Evolutionary conservation across 2,329 filamentous ascomycete genomes (phyloP).

Genomic region (Blastomyces gilchristii): DNA sequence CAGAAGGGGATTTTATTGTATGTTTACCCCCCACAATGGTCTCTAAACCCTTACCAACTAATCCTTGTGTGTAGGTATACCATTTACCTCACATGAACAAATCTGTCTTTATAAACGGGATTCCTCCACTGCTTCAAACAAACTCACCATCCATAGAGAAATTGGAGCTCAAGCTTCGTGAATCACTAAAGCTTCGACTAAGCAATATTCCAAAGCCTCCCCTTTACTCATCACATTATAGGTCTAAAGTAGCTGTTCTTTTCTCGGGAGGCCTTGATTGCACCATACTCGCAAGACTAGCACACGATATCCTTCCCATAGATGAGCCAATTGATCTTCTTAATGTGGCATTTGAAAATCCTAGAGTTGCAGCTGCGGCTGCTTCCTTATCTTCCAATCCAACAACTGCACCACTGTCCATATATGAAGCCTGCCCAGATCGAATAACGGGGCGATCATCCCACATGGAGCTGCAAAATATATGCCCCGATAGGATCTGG

Average conservation of each 20-base stretch:
- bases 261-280: conserved; percentile 96
- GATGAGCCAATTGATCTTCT: conserved; percentile 71
- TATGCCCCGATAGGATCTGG: conserved; percentile 65
- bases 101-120: conserved; percentile 24
- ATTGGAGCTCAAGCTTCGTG: conserved; percentile 46
- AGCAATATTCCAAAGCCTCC: conserved; percentile 54
- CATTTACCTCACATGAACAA: conserved; percentile 40
- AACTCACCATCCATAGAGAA: conserved; percentile 44
- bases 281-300: conserved; percentile 70
- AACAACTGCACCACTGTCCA: conserved; percentile 17
- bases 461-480: conserved; percentile 57
- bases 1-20: conserved; percentile 20
- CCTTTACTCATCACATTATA: conserved; percentile 18
- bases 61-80: conserved; percentile 1
- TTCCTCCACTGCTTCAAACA: conserved; percentile 23
- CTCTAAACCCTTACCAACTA: background rate
- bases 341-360: conserved; percentile 96
- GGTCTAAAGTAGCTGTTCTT: conserved; percentile 57
- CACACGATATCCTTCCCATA: conserved; percentile 62
- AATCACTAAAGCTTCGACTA: conserved; percentile 56
- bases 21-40: conserved; percentile 10
- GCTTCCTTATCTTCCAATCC: conserved; percentile 38
- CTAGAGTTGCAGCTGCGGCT: conserved; percentile 48
- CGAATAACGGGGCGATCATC: conserved; percentile 75
- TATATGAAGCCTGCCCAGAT: conserved; percentile 80